Percentiles rank a stretch among this genome's conserved stretches.
Conservation (phyloP, 306 rosid species). For the Cicer cuneatum region DNA sequence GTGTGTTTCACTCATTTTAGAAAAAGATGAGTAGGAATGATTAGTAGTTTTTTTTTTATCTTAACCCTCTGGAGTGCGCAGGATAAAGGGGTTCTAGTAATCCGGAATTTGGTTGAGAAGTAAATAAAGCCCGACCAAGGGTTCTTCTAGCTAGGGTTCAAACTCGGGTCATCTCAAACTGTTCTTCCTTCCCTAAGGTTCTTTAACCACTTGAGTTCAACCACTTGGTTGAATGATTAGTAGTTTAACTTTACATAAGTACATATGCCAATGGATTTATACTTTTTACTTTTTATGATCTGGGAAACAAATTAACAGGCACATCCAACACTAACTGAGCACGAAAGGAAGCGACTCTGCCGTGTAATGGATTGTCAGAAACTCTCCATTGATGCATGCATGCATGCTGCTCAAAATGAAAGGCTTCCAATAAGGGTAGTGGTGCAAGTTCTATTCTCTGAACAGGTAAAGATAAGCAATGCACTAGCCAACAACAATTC, state of each 20-base stretch:
- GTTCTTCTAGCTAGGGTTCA: too few species aligned
- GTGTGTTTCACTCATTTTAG: not conserved
- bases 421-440: conserved; percentile 94
- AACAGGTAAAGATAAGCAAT: conserved; percentile 92
- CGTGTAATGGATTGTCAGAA: conserved; percentile 98
- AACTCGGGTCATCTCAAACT: too few species aligned
- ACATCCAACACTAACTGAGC: conserved; percentile 92
- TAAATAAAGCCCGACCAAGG: too few species aligned
- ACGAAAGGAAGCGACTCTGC: conserved; percentile 92
- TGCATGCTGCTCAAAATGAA: conserved; percentile 98
- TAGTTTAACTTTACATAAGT: not conserved
- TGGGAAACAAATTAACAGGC: conserved; percentile 62
- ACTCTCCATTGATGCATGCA: conserved; percentile 95
- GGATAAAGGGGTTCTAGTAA: too few species aligned
- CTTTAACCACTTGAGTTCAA: too few species aligned
- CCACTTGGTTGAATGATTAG: too few species aligned
- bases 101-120: too few species aligned
- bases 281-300: conserved; percentile 18
- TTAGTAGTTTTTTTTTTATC: not conserved
- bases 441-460: conserved; percentile 94
- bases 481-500: conserved; percentile 67
- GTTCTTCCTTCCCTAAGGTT: too few species aligned
- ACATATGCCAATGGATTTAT: not conserved
- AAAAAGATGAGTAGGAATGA: not conserved
- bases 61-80: too few species aligned